phyloP scores from a whole-genome alignment of 1,284 basidiomycete genomes.

The Malassezia pachydermatis region DNA sequence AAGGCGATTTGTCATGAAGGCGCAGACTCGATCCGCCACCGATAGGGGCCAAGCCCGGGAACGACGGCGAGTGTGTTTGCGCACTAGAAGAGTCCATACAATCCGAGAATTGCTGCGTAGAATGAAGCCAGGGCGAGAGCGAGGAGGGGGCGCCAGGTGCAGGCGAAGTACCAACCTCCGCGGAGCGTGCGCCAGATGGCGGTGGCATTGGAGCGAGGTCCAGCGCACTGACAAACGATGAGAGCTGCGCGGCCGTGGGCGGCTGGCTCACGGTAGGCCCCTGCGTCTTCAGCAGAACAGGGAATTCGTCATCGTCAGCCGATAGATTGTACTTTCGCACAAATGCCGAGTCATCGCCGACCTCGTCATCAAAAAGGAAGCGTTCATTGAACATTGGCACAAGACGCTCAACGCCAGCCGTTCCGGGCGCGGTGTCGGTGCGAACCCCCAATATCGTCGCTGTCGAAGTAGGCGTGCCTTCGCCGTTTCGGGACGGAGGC shows the following conservation, averaged over 20 bases:
- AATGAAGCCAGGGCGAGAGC: conserved; percentile 15
- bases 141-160: not conserved
- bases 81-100: too few species aligned
- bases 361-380: conserved; percentile 45
- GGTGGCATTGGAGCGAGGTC: conserved; percentile 79
- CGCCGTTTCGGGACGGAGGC: not conserved
- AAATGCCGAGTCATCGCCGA: conserved; percentile 45
- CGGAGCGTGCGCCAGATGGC: too few species aligned
- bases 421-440: not conserved
- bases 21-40: not conserved
- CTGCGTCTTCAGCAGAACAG: conserved; percentile 51
- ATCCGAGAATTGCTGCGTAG: too few species aligned
- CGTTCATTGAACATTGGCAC: conserved; percentile 41
- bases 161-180: too few species aligned
- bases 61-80: too few species aligned
- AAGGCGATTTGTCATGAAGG: not conserved
- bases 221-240: conserved; percentile 79
- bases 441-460: not conserved
- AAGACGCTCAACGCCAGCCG: conserved; percentile 19
- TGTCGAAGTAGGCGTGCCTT: not conserved
- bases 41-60: not conserved
- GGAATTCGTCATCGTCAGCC: conserved; percentile 55
- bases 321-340: conserved; percentile 46
- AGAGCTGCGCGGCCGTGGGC: conserved; percentile 52
- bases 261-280: conserved; percentile 53